These are phyloP conservation scores for Chlorella sp. DNA, from an alignment of 139 green algal species.

Conservation along the genomic window DNA sequence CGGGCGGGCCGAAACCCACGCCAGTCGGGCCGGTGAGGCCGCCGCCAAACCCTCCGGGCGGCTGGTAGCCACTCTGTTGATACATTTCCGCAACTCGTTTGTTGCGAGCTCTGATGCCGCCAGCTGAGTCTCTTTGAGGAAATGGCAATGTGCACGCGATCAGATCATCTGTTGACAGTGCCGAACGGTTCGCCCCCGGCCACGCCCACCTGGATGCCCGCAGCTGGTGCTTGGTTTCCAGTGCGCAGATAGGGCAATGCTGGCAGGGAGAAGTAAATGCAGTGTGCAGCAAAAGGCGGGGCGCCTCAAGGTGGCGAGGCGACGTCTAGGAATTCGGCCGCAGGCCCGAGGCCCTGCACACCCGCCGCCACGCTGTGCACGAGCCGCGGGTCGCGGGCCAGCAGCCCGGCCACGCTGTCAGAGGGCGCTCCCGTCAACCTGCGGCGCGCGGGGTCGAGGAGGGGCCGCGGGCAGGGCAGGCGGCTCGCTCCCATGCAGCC, in stretches of 20 bases:
- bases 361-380: slow-evolving; percentile 11
- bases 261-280: no score
- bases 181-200: no score
- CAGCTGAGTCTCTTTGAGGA: no score
- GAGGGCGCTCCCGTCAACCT: slow-evolving; percentile 1
- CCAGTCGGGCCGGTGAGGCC: neutral
- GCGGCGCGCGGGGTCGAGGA: neutral
- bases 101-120: no score
- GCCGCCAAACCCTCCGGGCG: slow-evolving; percentile 9
- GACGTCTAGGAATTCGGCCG: slow-evolving; percentile 18
- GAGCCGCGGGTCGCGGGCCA: neutral
- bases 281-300: neutral
- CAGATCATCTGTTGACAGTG: no score
- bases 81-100: no score
- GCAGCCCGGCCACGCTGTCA: neutral
- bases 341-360: slow-evolving; percentile 1
- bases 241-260: no score
- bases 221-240: no score
- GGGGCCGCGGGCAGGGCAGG: neutral
- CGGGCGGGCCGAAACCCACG: no score
- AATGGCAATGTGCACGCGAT: no score
- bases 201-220: no score
- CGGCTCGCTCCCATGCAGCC: neutral
- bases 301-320: no score
- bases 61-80: slow-evolving; percentile 6